Evolutionary conservation across 192 early-diverging fungal genomes (phyloP), one percentile per base, ranked within the genome.

Genomic region (Diversispora epigaea): DNA sequence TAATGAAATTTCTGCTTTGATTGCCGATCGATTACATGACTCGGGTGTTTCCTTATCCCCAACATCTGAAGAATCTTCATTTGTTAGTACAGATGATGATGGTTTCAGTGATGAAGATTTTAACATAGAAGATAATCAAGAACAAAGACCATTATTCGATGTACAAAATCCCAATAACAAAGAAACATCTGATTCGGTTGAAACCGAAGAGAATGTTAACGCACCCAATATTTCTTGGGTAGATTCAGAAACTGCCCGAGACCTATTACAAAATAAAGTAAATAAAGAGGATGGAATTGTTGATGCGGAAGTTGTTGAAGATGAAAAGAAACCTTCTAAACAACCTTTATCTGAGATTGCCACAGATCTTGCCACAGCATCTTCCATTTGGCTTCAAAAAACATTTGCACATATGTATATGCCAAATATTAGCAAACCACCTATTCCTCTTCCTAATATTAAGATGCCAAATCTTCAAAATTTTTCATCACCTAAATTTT

Each of bases 321-420:
- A 73, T 3, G 71, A 50, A 44, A 71, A 47, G 10, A 71, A 75
- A 54, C 41, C 46, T 11, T 8, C 25, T 19, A 75, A 75, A 55
- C 73, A 75, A 22, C 70, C 79, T 40, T 50, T 83, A 3, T 21
- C 70, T 14, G 70, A 77, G 9, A 76, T 80, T 32, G 54, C 79
- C 6, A 83, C 79, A 41, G 82, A 83, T 46, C 43, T 73, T 0
- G 77, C 75, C 21, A 67, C 76, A 4, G 65, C 73, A 22, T 75
- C 72, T 1, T 68, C 79, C 17, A 81, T 80, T 69, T 83, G 82
- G 82, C 61, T 83, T 9, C 82, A 81, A 68, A 83, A 80, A 77
- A 80, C 82, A 1, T 70, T 83, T 63, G 66, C 68, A 9, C 82
- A 83, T 44, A 22, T 83, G 22, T 79, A 83, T 47, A 79, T 80